Evolutionary conservation across 78 protist genomes (phyloP).

Genomic region (Guillardia theta): DNA sequence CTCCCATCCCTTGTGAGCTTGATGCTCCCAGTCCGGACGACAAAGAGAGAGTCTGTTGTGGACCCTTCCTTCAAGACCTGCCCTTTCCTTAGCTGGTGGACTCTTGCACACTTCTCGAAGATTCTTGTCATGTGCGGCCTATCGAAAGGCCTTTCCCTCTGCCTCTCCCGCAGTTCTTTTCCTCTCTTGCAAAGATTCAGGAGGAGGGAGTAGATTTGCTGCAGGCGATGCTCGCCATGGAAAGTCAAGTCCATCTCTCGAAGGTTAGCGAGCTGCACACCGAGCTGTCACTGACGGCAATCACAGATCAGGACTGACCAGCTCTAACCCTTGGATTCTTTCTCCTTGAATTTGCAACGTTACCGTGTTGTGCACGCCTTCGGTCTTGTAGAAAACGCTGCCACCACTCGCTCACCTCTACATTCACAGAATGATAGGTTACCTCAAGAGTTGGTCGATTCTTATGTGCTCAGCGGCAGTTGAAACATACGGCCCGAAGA

Average conservation of each 20-base stretch:
- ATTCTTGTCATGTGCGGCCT: neutral
- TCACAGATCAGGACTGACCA: neutral
- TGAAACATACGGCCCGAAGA: neutral
- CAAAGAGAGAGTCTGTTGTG: neutral
- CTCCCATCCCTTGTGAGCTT: neutral
- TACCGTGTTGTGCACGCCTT: too few relatives aligned
- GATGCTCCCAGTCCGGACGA: neutral
- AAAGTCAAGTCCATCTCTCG: neutral
- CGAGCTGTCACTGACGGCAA: neutral
- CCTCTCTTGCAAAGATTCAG: neutral
- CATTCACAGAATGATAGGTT: too few relatives aligned
- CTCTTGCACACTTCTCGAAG: neutral
- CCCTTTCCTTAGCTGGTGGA: neutral
- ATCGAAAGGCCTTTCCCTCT: neutral
- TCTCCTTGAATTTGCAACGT: neutral
- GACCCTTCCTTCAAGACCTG: neutral
- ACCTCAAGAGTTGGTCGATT: neutral
- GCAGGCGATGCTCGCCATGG: neutral
- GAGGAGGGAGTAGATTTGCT: neutral
- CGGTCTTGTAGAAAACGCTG: too few relatives aligned
- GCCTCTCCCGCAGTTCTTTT: neutral
- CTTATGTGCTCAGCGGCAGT: neutral
- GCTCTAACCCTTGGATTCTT: neutral
- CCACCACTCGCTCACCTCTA: too few relatives aligned
- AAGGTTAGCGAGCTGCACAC: neutral